Evolutionary conservation across 305 asterid species (phyloP), one percentile per base, ranked within the genome.

Genomic region (Fraxinus albicans): DNA sequence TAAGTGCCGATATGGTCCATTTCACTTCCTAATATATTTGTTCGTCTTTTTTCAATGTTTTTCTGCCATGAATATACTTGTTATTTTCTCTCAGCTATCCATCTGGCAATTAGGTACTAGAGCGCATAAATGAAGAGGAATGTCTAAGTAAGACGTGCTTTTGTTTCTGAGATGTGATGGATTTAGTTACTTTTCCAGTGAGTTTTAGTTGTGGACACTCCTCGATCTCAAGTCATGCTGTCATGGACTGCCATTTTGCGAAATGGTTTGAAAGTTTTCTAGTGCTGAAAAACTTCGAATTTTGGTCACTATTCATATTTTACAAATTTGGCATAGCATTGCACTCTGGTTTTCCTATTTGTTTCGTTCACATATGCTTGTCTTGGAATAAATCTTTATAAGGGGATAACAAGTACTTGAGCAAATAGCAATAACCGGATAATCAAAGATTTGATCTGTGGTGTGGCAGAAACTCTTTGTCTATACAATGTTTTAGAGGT

Each of bases 1-100:
- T 25, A 65, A 65, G 6, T 65, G 15, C 73, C 17, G 3, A 8
- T 65, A 9, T 0, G 17, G 58, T 81, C 77, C 44, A 75, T 77
- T 83, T 77, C 77, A 79, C 35, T 42, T 25, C 76, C 86, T 72
- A 29, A 29, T 29, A 9, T 31, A 77, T 13, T 38, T 80, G 19
- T 38, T 69, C 21, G 10, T 15, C n/a, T 23, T 8, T 38, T 50
- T 80, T 15, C 34, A 79, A 19, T 47, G 25, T 55, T 75, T 31
- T 42, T 73, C 36, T 31, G 19, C 19, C 76, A 63, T 63, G 65
- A 55, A 55, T 8, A 63, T 63, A 23, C 2, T 47, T 63, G 33
- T 63, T 76, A 33, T 38, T 79, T 82, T 70, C 73, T 70, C 55
- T 76, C 5, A 29, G 50, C 38, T 82, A 31, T 79, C 2, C 19